Evolutionary conservation across 2,329 filamentous ascomycete genomes (phyloP).

Genomic region (Nothomitra cinnamomea): DNA sequence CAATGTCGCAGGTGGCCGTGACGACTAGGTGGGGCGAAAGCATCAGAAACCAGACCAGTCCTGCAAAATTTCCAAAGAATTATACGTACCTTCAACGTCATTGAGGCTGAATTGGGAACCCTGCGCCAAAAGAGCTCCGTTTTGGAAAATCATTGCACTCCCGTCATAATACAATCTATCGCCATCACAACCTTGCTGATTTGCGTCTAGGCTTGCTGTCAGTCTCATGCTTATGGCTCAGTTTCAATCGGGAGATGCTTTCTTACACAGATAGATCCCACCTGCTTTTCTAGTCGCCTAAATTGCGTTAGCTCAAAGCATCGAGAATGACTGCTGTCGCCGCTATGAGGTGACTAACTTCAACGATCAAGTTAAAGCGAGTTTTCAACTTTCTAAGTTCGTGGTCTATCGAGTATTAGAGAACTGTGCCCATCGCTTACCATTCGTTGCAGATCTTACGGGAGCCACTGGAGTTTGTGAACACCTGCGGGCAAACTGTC

Average conservation of each 20-base stretch:
- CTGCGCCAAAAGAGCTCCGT: slow-evolving; percentile 46
- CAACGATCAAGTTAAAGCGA: slow-evolving; percentile 44
- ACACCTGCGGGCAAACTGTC: slow-evolving; percentile 56
- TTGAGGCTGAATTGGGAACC: slow-evolving; percentile 47
- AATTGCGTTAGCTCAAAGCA: too few species aligned
- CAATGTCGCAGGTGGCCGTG: slow-evolving; percentile 29
- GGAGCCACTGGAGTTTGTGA: slow-evolving; percentile 51
- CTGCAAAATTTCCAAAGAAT: slow-evolving; percentile 53
- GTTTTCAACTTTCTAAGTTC: slow-evolving; percentile 50
- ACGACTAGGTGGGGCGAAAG: slow-evolving; percentile 40
- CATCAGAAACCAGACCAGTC: slow-evolving; percentile 44
- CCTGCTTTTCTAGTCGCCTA: too few species aligned
- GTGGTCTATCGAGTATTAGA: too few species aligned
- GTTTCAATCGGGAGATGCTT: too few species aligned
- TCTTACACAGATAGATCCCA: slow-evolving; percentile 36
- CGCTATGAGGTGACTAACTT: slow-evolving; percentile 48
- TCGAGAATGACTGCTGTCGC: too few species aligned
- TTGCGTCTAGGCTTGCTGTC: too few species aligned
- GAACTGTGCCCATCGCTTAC: too few species aligned
- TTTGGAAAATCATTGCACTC: slow-evolving; percentile 44
- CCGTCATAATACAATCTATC: slow-evolving; percentile 46
- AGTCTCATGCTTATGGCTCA: too few species aligned
- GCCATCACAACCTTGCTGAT: slow-evolving; percentile 41
- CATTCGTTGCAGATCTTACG: too few species aligned
- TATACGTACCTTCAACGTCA: slow-evolving; percentile 49